Base-by-base conservation (phyloP, 208 protist genomes). In the Crithidia expoeki region DNA sequence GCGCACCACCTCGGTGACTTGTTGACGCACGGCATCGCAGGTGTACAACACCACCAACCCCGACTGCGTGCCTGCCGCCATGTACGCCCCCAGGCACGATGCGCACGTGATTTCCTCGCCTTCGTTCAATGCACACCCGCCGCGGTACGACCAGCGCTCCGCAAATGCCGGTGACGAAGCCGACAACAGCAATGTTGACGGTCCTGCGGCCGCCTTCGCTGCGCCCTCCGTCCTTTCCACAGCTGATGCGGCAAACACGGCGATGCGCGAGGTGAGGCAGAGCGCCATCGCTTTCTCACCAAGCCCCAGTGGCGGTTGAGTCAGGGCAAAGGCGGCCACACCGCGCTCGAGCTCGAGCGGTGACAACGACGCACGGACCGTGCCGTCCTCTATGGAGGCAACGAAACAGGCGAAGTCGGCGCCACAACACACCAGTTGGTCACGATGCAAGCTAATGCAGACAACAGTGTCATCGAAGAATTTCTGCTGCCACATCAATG, bases 11-110 rank as follows among this genome's bases (percentile, higher is more conserved):
- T 91, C 85, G 68, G 25, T 68, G 34, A 92, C 65, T 46, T 52
- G 70, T 11, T 47, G 71, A 7, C 46, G 53, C 16, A 51, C 68
- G 52, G 73, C 71, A 51, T 82, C 61, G 55, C 81, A 84, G 27
- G 23, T 38, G 66, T 85, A 78, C 42, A 96, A 82, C 40, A 93
- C 44, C 42, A 96, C 89, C 34, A 92, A 74, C 21, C 92, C 92
- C 23, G 83, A 88, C 4, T 68, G 69, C 12, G 92, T 92, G 36
- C 92, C 92, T 14, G 67, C 80, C 2, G 80, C 87, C 52, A 93
- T 46, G 61, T 88, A 81, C 6, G 49, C 74, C 2, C 61, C 83
- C 9, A 78, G 77, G 57, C 79, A 89, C 51, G 85, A 89, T n/a
- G 80, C 81, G 38, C 86, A 90, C 61, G 81, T 76, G 12, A 93